Conservation (phyloP, 2,329 filamentous ascomycete genomes). For the Fusarium annulatum region DNA sequence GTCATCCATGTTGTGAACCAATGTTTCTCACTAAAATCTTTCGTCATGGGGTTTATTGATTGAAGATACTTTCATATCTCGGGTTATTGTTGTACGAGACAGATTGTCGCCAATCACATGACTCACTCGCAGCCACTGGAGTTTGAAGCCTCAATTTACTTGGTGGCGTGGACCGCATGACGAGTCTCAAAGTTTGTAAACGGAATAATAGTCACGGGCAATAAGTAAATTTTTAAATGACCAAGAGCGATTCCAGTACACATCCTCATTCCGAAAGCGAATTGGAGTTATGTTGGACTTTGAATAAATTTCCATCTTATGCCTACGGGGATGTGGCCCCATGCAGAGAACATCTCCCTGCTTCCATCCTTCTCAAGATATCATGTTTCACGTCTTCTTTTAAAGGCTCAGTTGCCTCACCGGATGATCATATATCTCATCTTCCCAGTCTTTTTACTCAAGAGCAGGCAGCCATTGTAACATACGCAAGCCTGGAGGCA, state of each 20-base stretch:
- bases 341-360: fast-evolving
- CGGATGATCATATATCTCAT: fast-evolving
- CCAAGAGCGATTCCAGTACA: fast-evolving
- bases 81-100: not conserved
- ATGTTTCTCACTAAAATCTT: too few relatives aligned
- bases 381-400: fast-evolving
- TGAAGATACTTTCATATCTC: fast-evolving
- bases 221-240: fast-evolving
- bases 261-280: fast-evolving
- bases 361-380: not conserved
- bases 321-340: fast-evolving
- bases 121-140: not conserved
- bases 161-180: not conserved
- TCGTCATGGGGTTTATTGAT: not conserved
- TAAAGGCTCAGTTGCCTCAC: fast-evolving
- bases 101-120: not conserved
- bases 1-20: not conserved
- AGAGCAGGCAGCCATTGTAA: not conserved
- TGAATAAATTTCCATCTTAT: fast-evolving
- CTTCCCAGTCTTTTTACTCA: fast-evolving
- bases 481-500: not conserved
- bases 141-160: not conserved
- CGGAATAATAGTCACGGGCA: not conserved
- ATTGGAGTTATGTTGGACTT: too few relatives aligned
- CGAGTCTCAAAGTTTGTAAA: not conserved